phyloP scores from a whole-genome alignment of 192 early-diverging fungal species.

The Linnemannia elongata region DNA sequence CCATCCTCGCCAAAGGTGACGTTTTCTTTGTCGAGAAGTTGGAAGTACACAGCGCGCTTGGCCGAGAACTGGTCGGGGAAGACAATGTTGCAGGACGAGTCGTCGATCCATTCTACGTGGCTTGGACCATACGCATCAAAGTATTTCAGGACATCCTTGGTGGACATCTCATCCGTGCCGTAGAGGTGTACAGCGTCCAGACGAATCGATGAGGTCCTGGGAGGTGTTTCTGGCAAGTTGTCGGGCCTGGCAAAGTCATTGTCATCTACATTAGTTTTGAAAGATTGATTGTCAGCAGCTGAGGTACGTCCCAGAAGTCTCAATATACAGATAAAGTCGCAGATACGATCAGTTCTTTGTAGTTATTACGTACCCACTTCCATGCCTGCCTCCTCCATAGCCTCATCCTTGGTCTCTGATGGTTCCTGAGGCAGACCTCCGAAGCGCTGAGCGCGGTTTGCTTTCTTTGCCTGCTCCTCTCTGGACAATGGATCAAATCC shows the following conservation, averaged over 20 bases:
- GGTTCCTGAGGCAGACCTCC: conserved; percentile 12
- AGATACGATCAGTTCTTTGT: not conserved
- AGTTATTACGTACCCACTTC: conserved; percentile 35
- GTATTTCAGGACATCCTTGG: conserved; percentile 59
- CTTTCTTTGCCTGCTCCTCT: conserved; percentile 45
- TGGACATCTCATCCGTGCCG: conserved; percentile 64
- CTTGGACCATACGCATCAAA: conserved; percentile 53
- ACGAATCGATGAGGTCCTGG: conserved; percentile 46
- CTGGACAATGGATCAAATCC: conserved; percentile 52
- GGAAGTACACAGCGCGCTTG: conserved; percentile 50
- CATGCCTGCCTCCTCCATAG: conserved; percentile 40
- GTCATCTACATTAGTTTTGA: conserved; percentile 13
- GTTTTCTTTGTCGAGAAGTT: conserved; percentile 36
- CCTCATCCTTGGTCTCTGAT: conserved; percentile 7
- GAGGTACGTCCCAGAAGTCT: not conserved
- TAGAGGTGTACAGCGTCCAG: conserved; percentile 55
- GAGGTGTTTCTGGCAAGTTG: conserved; percentile 40
- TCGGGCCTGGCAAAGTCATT: conserved; percentile 29
- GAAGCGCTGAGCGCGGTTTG: conserved; percentile 41
- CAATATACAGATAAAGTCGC: not conserved
- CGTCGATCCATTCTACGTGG: conserved; percentile 65
- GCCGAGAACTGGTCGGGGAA: conserved; percentile 42
- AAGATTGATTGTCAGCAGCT: not conserved
- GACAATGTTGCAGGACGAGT: conserved; percentile 60
- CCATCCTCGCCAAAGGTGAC: conserved; percentile 52